Percentiles rank a stretch among this genome's conserved stretches.
These are phyloP conservation scores for Mycena venus DNA, from an alignment of 768 basidiomycete genomes.

Conservation along the genomic window DNA sequence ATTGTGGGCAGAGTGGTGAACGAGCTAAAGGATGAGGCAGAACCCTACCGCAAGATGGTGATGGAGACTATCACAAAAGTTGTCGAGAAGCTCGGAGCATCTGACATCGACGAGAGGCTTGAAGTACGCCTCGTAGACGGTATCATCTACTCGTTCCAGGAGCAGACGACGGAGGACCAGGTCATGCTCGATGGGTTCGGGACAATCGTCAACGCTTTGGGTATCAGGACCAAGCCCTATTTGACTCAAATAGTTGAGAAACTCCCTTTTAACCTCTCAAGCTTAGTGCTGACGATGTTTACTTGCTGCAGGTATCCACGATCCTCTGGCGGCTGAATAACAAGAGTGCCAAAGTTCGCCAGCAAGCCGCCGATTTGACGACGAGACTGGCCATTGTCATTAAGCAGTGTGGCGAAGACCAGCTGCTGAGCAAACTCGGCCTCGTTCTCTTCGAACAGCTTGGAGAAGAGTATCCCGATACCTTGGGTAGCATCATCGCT, in stretches of 20 bases:
- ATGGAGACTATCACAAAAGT: constrained; percentile 99
- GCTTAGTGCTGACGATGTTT: too few relatives aligned
- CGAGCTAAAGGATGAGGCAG: constrained; percentile 91
- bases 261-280: too few relatives aligned
- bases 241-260: constrained; percentile 91
- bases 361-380: constrained; percentile 98
- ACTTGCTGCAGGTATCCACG: too few relatives aligned
- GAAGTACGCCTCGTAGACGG: constrained; percentile 96
- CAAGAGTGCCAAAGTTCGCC: constrained; percentile 99
- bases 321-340: constrained; percentile 99
- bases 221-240: constrained; percentile 97
- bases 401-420: constrained; percentile 98
- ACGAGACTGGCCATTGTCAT: constrained; percentile 97
- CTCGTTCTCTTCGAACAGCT: constrained; percentile 98
- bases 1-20: constrained; percentile 92
- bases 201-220: constrained; percentile 96
- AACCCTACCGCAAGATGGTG: constrained; percentile 98
- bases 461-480: constrained; percentile 99
- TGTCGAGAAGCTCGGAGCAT: constrained; percentile 92
- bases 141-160: constrained; percentile 99
- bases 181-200: constrained; percentile 99
- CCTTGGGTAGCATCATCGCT: constrained; percentile 98
- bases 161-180: constrained; percentile 98
- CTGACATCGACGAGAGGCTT: constrained; percentile 96
- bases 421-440: constrained; percentile 94